phyloP scores from a whole-genome alignment of 2,329 filamentous ascomycete species.

The Bipolaris victoriae region DNA sequence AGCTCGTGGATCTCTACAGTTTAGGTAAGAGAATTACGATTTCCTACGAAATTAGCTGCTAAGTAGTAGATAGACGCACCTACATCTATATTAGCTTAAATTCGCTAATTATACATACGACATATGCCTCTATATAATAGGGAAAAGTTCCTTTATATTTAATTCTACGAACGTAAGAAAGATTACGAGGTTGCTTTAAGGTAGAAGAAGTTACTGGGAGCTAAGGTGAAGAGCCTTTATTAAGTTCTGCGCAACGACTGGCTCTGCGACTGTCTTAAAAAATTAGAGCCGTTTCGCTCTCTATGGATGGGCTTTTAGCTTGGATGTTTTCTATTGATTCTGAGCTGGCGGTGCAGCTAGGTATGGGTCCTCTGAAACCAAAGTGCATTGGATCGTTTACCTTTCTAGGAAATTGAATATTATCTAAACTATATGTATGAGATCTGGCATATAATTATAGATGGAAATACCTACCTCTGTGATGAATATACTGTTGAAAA shows the following conservation, averaged over 20 bases:
- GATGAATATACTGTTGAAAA: conserved; percentile 17
- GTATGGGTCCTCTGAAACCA: conserved; percentile 3
- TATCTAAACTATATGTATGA: conserved; percentile 14
- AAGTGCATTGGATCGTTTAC: background rate
- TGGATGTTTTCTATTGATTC: conserved; percentile 13
- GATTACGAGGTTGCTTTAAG: conserved; percentile 2
- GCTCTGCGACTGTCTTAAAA: conserved; percentile 16
- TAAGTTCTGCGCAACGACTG: conserved; percentile 15
- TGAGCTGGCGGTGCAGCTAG: conserved; percentile 19
- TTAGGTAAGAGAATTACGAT: conserved; percentile 8
- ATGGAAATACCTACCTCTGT: conserved; percentile 3
- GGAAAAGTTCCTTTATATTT: conserved; percentile 21
- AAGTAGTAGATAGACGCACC: background rate
- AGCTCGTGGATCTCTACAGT: conserved; percentile 20
- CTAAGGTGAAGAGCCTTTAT: conserved; percentile 15
- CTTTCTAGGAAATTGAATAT: conserved; percentile 15
- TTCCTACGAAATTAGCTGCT: too few relatives aligned
- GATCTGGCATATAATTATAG: conserved; percentile 14
- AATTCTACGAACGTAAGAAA: conserved; percentile 13
- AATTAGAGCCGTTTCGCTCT: conserved; percentile 17
- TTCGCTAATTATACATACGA: conserved; percentile 12
- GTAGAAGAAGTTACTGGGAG: conserved; percentile 11
- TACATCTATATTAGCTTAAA: background rate
- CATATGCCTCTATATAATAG: conserved; percentile 11
- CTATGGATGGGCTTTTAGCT: conserved; percentile 16